Conservation (phyloP, 2,329 filamentous ascomycete species). For the Dactylonectria estremocensis region DNA sequence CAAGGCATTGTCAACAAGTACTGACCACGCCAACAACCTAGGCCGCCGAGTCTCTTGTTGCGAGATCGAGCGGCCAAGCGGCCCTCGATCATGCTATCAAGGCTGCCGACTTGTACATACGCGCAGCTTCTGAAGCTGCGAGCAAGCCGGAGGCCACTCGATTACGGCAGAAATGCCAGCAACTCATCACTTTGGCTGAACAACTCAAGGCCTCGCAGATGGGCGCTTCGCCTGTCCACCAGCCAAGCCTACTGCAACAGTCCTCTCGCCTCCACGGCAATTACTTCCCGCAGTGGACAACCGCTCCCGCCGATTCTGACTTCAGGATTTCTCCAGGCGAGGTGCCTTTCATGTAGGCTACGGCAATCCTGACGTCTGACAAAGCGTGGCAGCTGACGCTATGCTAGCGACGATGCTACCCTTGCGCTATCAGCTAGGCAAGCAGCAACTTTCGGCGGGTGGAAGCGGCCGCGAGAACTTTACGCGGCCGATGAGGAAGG, state of each 20-base stretch:
- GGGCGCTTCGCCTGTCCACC: constrained; percentile 2
- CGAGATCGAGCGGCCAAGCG: constrained; percentile 59
- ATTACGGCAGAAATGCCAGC: constrained; percentile 78
- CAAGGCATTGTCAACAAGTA: neutral
- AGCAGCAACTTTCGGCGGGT: constrained; percentile 82
- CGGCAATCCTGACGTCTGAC: neutral
- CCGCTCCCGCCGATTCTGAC: constrained; percentile 70
- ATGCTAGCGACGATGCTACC: constrained; percentile 74
- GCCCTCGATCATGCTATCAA: constrained; percentile 83
- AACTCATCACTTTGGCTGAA: constrained; percentile 81
- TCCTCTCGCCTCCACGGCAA: constrained; percentile 87
- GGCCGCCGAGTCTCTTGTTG: constrained; percentile 57
- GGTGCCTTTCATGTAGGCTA: constrained; percentile 74
- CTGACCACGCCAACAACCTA: constrained; percentile 33
- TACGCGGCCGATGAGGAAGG: constrained; percentile 52
- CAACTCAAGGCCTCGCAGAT: constrained; percentile 72
- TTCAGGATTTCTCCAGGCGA: constrained; percentile 71
- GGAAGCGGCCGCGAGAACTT: constrained; percentile 83
- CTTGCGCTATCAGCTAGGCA: constrained; percentile 84
- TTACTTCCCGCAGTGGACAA: constrained; percentile 89
- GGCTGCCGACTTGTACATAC: constrained; percentile 87
- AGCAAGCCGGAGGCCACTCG: constrained; percentile 74
- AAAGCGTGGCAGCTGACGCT: neutral
- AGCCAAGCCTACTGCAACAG: constrained; percentile 73
- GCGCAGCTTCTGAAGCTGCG: constrained; percentile 75